Evolutionary conservation across 2,329 filamentous ascomycete species (phyloP), one percentile per base, ranked within the genome.

Genomic region (Didymella segeticola): DNA sequence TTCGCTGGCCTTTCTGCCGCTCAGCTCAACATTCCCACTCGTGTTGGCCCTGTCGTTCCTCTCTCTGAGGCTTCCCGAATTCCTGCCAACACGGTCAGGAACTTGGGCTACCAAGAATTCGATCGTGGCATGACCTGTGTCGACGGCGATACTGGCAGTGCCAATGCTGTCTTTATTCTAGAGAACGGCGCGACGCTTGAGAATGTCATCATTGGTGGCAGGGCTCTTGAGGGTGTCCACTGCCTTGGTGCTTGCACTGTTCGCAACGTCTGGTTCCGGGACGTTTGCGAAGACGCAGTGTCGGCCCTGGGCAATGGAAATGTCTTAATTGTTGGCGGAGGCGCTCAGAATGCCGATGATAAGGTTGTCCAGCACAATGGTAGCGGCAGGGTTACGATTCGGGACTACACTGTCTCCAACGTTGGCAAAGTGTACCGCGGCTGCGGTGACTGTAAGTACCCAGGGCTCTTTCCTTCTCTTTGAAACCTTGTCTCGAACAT

Each of bases 131-230:
- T 39, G 36, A 26, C 23, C 17, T 47, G 42, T 29, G 12, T 1
- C 1, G 29, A 49, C 4, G 37, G 46, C 19, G 37, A 43, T 15
- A 43, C 46, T 3, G 37, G 37, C 27, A 42, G 26, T 8, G 10
- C 64, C 0, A 69, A 79, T 37, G 78, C 80, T 31, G 79, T 82
- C 61, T 82, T 82, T 72, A 72, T 81, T 53, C 74, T 83, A 30
- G 69, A 78, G 58, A 66, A 75, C 19, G 80, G 80, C 12, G 80
- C 78, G 11, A 77, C 75, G n/a, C 70, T 83, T 27, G 77, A 75
- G 57, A 43, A 43, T 19, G 39, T 31, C 27, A 43, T 43, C 17
- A 43, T 83, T 47, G 80, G 80, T 5, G 71, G 74, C 27, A 77
- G 77, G 54, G 26, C 26, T 8, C 26, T 30, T 2, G 39, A 66